Evolutionary conservation across 202 grass and related monocot species (phyloP), one percentile per base, ranked within the genome.

Genomic region (Cymbopogon flexuosus): DNA sequence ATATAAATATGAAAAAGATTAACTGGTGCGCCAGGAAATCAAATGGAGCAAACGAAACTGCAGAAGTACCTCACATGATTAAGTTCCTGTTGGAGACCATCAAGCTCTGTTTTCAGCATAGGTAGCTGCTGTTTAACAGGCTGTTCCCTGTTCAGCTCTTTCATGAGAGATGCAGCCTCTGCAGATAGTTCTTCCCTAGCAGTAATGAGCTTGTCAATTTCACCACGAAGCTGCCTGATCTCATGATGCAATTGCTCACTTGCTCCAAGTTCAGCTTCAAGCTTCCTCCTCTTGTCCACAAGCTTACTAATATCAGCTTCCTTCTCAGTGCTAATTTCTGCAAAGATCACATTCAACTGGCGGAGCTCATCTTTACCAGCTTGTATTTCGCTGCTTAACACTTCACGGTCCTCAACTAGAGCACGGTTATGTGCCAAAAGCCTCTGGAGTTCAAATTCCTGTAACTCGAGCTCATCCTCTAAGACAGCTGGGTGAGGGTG

Each of bases 251-350:
- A 84, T 36, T 84, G 80, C 75, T 88, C 87, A 73, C 72, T 83
- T 70, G 84, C 81, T 88, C 91, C 90, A 66, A 91, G 83, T 62
- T 94, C 94, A 65, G 85, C 71, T 80, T 97, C 94, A 56, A 94
- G 92, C 68, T 92, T 88, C 83, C 84, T 81, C 24, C 75, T 85
- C 76, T 91, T 94, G 84, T 92, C 88, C 42, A 97, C 78, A 66
- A 91, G 80, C 81, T 92, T 88, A 59, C 64, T 65, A 9, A 83
- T 84, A 88, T 84, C 84, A 75, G 76, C 62, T 84, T 97, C 94
- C 70, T 94, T 94, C 70, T 92, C 87, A 67, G 64, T 82, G 59
- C 33, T 91, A 65, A 97, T 89, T 60, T 90, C 79, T 47, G 79
- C 35, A 31, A 93, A 81, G 47, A 92, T 82, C 70, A 86, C 39